A percentile compares a stretch with the other conserved stretches of the same genome.
Evolutionary conservation across 306 rosid genomes (phyloP).

Genomic region (Glycine latifolia): DNA sequence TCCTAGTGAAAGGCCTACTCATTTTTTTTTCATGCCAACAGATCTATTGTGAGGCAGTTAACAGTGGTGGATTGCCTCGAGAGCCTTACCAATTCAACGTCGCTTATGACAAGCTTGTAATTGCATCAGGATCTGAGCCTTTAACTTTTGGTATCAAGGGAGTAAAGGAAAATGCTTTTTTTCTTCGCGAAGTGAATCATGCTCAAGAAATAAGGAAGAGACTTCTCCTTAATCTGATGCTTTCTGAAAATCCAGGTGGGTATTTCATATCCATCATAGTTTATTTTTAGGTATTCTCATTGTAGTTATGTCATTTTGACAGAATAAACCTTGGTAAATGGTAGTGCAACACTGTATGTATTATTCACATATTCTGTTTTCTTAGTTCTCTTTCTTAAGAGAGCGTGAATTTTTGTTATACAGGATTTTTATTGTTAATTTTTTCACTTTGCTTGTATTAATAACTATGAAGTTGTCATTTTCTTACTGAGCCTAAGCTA

Average conservation of each 20-base stretch:
- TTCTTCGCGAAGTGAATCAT: conserved; percentile 92
- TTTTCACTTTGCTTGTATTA: neutral
- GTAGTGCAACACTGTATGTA: too few species aligned
- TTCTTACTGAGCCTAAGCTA: conserved; percentile 22
- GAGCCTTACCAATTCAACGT: conserved; percentile 88
- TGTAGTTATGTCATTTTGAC: neutral
- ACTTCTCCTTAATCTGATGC: conserved; percentile 90
- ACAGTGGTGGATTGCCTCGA: conserved; percentile 59
- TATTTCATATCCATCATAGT: conserved; percentile 24
- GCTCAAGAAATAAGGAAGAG: conserved; percentile 96
- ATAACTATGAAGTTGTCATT: neutral
- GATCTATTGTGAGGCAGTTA: conserved; percentile 80
- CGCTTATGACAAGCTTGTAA: conserved; percentile 94
- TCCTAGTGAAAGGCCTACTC: conserved; percentile 26
- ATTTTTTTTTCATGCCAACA: conserved; percentile 48
- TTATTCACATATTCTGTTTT: too few species aligned
- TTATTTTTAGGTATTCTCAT: neutral
- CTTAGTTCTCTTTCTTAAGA: too few species aligned
- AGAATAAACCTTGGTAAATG: too few species aligned
- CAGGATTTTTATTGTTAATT: too few species aligned
- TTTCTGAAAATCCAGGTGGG: conserved; percentile 87
- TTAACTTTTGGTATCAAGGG: conserved; percentile 92
- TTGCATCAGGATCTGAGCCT: conserved; percentile 93
- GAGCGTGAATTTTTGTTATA: too few species aligned
- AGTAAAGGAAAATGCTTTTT: conserved; percentile 82